Evolutionary conservation across 2,329 filamentous ascomycete genomes (phyloP), one percentile per base, ranked within the genome.

Genomic region (Arthrocladium fulminans): DNA sequence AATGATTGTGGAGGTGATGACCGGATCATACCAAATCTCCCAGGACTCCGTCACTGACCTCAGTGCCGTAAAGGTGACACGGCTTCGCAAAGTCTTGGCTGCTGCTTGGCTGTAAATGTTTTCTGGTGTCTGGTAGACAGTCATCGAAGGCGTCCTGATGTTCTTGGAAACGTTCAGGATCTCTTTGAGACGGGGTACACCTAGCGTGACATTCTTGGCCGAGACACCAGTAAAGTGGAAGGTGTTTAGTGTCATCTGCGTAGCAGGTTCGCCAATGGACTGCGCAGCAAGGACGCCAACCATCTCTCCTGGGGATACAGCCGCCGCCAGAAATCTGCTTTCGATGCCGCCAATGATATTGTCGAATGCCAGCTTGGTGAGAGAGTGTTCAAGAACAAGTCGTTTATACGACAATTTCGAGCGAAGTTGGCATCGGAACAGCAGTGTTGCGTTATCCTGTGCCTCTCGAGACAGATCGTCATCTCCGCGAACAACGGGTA

Each of bases 171-270:
- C 82, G 66, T 98, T 98, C 50, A 98, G 77, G 80, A 98, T 98
- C 73, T 98, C 92, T 77, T 98, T 98, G 43, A 98, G 80, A 81
- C 92, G 90, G 37, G 92, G 92, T 37, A 98, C 92, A 88, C 92
- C 92, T 17, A 96, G 79, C 0, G 92, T 98, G 63, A 98, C 90
- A 76, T 98, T 98, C 83, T 98, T 98, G 20, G 90, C 95, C 30
- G 94, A 95, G 52, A 98, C 88, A 95, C 92, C 92, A 67, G 92
- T 89, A 67, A 98, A 98, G 76, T 98, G 92, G 84, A 98, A 98
- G 20, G 92, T 98, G 73, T 98, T 98, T 52, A 98, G 73, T 1
- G 92, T 98, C 92, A 98, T 98, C 74, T 98, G 92, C 1, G 92
- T 98, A 19, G 92, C 94, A 34, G 92, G 92, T 68, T 98, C 92